Conservation (phyloP, 495 filamentous ascomycete genomes). For the Thermothielavioides terrestris region DNA sequence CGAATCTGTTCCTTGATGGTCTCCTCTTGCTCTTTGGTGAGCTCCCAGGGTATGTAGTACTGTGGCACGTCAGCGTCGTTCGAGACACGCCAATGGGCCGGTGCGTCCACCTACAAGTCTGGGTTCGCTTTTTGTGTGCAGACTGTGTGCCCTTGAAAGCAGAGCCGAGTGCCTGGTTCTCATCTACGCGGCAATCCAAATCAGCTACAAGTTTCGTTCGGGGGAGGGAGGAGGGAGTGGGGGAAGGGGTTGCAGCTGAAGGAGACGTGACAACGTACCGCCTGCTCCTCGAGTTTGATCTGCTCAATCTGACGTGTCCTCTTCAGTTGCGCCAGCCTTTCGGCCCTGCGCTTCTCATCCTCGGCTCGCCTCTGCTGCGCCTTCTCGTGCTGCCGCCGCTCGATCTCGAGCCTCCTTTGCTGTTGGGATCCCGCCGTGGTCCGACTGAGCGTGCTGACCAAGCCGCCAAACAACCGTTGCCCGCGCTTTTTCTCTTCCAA, state of each 20-base stretch:
- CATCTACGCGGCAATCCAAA: constrained; percentile 53
- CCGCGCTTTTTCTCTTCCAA: constrained; percentile 80
- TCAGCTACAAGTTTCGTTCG: constrained; percentile 29
- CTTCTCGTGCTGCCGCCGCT: constrained; percentile 81
- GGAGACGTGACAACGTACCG: constrained; percentile 45
- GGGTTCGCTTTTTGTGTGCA: constrained; percentile 66
- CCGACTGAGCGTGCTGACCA: constrained; percentile 83
- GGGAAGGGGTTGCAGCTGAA: not conserved
- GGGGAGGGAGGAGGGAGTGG: too few relatives aligned
- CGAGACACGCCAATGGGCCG: too few relatives aligned
- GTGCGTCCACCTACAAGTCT: constrained; percentile 53
- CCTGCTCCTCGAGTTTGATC: constrained; percentile 66
- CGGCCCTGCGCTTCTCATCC: constrained; percentile 57
- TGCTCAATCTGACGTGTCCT: constrained; percentile 58
- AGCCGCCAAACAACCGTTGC: constrained; percentile 79
- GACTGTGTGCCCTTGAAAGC: constrained; percentile 61
- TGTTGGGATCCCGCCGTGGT: constrained; percentile 55
- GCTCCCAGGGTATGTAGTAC: constrained; percentile 87
- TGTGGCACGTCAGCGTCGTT: too few relatives aligned
- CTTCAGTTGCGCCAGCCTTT: constrained; percentile 52
- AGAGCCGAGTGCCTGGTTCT: constrained; percentile 63
- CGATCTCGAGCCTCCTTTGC: constrained; percentile 77
- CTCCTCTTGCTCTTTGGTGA: constrained; percentile 45
- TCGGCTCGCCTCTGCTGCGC: constrained; percentile 59
- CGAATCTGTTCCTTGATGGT: constrained; percentile 40